Conservation (phyloP, 345 rosid species). For the Geranium rotundifolium region DNA sequence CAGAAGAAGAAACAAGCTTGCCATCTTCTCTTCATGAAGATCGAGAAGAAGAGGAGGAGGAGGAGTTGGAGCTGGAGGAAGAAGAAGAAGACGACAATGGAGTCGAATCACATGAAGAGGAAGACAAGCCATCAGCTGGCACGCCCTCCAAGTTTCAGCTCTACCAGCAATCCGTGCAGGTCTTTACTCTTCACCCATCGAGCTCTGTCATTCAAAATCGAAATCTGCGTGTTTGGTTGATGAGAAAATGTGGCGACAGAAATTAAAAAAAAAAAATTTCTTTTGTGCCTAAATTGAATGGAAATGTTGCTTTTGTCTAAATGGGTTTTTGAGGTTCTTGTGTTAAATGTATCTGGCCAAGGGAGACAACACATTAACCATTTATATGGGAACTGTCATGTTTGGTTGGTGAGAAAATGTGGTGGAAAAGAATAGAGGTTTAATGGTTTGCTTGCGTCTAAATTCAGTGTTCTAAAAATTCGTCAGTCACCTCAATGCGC, state of each 20-base stretch:
- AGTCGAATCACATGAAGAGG: slow-evolving; percentile 13
- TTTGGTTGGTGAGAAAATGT: too few species aligned
- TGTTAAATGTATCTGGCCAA: too few species aligned
- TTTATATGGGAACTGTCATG: too few species aligned
- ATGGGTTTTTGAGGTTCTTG: neutral
- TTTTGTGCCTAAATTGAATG: too few species aligned
- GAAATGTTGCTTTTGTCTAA: too few species aligned
- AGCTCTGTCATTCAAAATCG: neutral
- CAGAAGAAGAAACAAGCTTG: slow-evolving; percentile 20
- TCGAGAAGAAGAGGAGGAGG: slow-evolving; percentile 9
- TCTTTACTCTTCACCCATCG: slow-evolving; percentile 4
- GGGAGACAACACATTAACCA: too few species aligned
- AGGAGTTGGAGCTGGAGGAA: slow-evolving; percentile 9
- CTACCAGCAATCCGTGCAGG: slow-evolving; percentile 86
- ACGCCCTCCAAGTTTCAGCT: slow-evolving; percentile 71
- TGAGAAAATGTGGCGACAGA: slow-evolving; percentile 1
- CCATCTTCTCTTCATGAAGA: slow-evolving; percentile 18
- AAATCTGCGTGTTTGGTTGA: slow-evolving; percentile 3
- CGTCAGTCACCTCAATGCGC: too few species aligned
- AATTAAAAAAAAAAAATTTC: too few species aligned
- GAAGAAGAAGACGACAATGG: slow-evolving; percentile 20
- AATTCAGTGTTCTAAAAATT: too few species aligned
- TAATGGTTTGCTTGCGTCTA: too few species aligned
- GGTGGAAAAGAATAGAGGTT: too few species aligned
- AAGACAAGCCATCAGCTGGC: slow-evolving; percentile 18